Conservation (phyloP, 148 eudicot species). For the Vaccinium darrowii region DNA sequence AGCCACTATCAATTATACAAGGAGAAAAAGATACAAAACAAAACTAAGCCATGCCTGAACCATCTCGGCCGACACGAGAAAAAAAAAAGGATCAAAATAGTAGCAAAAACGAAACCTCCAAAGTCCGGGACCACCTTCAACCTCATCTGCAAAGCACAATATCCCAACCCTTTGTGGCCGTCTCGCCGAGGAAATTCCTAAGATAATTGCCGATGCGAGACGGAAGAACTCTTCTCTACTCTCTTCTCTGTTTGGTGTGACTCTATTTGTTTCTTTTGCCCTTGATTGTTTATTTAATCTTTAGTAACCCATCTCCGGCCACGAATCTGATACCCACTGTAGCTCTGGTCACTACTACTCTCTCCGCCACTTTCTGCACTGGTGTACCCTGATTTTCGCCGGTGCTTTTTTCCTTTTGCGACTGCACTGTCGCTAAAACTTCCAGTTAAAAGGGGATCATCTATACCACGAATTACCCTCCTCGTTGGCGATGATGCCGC, state of each 20-base stretch:
- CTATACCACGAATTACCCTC: constrained; percentile 79
- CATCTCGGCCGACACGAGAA: neutral
- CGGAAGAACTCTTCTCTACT: neutral
- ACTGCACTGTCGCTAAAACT: constrained; percentile 78
- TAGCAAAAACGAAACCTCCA: neutral
- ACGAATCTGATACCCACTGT: constrained; percentile 60
- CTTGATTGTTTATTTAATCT: constrained; percentile 37
- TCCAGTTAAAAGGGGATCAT: constrained; percentile 88
- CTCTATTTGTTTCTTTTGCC: neutral
- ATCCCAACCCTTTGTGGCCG: neutral
- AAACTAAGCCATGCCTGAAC: neutral
- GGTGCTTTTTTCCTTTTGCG: constrained; percentile 58
- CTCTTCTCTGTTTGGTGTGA: neutral
- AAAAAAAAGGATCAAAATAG: neutral
- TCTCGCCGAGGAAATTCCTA: neutral
- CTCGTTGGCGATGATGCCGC: constrained; percentile 48
- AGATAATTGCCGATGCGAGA: neutral
- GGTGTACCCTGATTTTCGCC: constrained; percentile 67
- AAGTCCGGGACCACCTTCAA: neutral
- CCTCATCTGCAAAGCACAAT: neutral
- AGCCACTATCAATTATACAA: neutral
- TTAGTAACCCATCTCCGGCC: constrained; percentile 92
- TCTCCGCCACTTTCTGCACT: constrained; percentile 99
- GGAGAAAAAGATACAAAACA: neutral
- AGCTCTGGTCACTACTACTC: constrained; percentile 81